These are phyloP conservation scores for Flueggea neowawraea DNA, from an alignment of 441 rosid species.

Conservation along the genomic window DNA sequence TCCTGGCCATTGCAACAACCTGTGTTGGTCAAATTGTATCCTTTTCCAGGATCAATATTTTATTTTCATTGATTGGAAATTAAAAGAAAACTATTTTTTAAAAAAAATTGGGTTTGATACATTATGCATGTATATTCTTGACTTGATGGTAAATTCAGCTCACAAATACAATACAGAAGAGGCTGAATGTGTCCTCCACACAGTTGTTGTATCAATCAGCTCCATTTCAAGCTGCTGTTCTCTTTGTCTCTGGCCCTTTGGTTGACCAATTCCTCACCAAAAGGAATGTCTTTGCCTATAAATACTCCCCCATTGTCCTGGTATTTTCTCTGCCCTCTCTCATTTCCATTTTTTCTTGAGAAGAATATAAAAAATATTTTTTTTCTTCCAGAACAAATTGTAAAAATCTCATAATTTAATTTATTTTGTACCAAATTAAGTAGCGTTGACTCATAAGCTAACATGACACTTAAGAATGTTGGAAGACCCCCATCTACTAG, in stretches of 20 bases:
- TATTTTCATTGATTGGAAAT: not conserved
- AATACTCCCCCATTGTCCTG: slow-evolving; percentile 71
- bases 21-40: slow-evolving; percentile 98
- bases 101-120: no score
- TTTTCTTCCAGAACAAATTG: no score
- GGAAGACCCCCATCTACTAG: no score
- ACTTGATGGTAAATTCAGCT: slow-evolving; percentile 34
- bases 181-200: slow-evolving; percentile 87
- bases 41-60: slow-evolving; percentile 9
- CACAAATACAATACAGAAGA: slow-evolving; percentile 95
- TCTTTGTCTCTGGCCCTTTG: slow-evolving; percentile 88
- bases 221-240: slow-evolving; percentile 92
- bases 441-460: no score
- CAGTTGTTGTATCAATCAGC: slow-evolving; percentile 95
- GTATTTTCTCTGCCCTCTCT: slow-evolving; percentile 10
- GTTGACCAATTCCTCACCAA: slow-evolving; percentile 82
- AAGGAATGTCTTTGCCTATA: slow-evolving; percentile 78
- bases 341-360: no score
- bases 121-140: no score
- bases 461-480: no score
- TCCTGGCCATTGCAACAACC: slow-evolving; percentile 83
- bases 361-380: no score
- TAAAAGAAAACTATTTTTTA: no score
- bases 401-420: no score
- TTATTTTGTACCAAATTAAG: no score